A percentile compares a stretch with the other conserved stretches of the same genome.
These are phyloP conservation scores for Novymonas esmeraldas DNA, from an alignment of 208 protist species.

Conservation along the genomic window DNA sequence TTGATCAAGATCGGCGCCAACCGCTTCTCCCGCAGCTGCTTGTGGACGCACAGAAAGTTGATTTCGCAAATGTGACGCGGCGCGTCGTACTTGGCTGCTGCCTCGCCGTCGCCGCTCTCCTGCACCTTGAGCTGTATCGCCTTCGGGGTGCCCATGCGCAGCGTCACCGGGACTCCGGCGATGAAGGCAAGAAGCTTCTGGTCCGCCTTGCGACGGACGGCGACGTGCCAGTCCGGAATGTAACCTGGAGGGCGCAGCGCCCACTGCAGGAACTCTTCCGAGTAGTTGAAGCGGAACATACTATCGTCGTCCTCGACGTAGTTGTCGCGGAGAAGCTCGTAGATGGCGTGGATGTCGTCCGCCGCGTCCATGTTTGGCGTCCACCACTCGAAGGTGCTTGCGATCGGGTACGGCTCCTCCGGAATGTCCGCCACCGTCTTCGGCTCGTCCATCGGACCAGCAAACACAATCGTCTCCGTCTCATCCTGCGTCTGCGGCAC, in stretches of 20 bases:
- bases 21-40: conserved; percentile 96
- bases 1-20: conserved; percentile 99
- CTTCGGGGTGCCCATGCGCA: conserved; percentile 73
- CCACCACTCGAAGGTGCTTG: conserved; percentile 95
- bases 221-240: conserved; percentile 96
- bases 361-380: conserved; percentile 84
- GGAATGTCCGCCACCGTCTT: conserved; percentile 89
- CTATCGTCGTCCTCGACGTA: conserved; percentile 99
- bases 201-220: conserved; percentile 91
- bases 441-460: conserved; percentile 62
- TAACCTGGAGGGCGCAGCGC: conserved; percentile 97
- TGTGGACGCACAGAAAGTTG: conserved; percentile 99
- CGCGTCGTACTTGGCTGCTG: conserved; percentile 31
- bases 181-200: conserved; percentile 98
- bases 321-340: conserved; percentile 97
- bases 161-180: conserved; percentile 93
- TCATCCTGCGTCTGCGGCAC: conserved; percentile 62
- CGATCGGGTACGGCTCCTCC: conserved; percentile 90
- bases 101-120: conserved; percentile 17
- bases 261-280: conserved; percentile 97
- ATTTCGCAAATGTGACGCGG: conserved; percentile 97
- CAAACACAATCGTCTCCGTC: conserved; percentile 23
- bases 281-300: conserved; percentile 99
- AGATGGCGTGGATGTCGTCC: conserved; percentile 84
- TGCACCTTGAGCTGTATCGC: conserved; percentile 14